Evolutionary conservation across 305 asterid species (phyloP).

Genomic region (Plantago lanceolata): DNA sequence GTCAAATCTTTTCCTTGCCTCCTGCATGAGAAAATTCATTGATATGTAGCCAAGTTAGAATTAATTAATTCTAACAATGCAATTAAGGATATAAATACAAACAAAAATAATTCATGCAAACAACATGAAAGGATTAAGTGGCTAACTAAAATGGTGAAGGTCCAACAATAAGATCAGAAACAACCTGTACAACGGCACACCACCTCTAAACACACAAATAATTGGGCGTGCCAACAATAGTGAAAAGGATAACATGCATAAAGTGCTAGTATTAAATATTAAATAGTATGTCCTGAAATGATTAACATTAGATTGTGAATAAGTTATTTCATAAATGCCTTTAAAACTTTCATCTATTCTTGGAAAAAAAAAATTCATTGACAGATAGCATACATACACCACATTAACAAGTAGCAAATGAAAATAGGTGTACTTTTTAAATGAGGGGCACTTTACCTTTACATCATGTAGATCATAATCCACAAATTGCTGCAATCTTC

Average conservation of each 20-base stretch:
- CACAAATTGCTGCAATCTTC: constrained; percentile 86
- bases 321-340: constrained; percentile 10
- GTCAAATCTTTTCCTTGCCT: constrained; percentile 94
- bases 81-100: constrained; percentile 4
- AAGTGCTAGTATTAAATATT: background rate
- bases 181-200: background rate
- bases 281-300: background rate
- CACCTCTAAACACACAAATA: background rate
- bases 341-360: background rate
- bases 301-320: background rate
- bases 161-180: background rate
- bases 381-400: background rate
- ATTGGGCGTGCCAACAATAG: background rate
- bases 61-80: background rate
- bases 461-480: constrained; percentile 92
- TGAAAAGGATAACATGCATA: background rate
- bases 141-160: background rate
- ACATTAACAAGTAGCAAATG: constrained; percentile 1
- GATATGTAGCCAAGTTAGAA: background rate
- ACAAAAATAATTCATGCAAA: background rate
- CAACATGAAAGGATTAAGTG: background rate
- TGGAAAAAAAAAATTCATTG: too few species aligned
- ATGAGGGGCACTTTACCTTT: constrained; percentile 56
- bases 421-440: background rate
- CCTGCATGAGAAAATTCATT: constrained; percentile 53